Evolutionary conservation across 2,329 filamentous ascomycete genomes (phyloP).

Genomic region (Chrysoporthe puriensis): DNA sequence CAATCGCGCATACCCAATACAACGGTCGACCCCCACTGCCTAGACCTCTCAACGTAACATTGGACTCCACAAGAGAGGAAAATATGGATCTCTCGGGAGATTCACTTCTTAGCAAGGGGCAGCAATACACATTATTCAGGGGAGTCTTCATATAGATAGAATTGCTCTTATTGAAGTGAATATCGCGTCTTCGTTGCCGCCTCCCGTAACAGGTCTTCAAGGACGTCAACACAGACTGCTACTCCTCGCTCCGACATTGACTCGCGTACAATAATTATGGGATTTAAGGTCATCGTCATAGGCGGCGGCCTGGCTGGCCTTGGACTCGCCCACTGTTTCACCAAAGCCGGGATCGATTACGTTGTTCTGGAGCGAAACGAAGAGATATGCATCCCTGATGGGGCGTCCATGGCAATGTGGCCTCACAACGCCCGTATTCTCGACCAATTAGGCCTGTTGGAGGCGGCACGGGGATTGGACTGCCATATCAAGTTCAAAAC

Average conservation of each 20-base stretch:
- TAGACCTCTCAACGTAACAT: not conserved
- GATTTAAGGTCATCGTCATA: constrained; percentile 36
- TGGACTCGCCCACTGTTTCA: constrained; percentile 37
- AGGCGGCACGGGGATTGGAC: constrained; percentile 29
- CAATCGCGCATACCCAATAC: not conserved
- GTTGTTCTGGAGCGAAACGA: constrained; percentile 37
- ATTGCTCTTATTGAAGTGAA: not conserved
- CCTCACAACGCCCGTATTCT: constrained; percentile 35
- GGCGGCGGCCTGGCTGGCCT: constrained; percentile 39
- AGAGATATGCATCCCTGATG: constrained; percentile 31
- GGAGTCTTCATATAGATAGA: not conserved
- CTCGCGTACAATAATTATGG: constrained; percentile 2
- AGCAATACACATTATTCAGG: not conserved
- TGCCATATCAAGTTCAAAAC: constrained; percentile 29
- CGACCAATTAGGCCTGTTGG: constrained; percentile 36
- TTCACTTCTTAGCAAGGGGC: not conserved
- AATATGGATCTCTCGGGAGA: not conserved
- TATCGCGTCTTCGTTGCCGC: not conserved
- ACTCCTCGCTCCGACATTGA: not conserved
- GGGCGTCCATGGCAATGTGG: constrained; percentile 33
- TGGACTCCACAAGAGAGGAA: not conserved
- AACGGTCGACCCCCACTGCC: not conserved
- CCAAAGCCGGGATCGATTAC: constrained; percentile 37
- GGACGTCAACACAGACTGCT: not conserved
- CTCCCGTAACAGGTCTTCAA: not conserved